Evolutionary conservation across 2,329 filamentous ascomycete genomes (phyloP).

Genomic region (Endoconidiophora polonica): DNA sequence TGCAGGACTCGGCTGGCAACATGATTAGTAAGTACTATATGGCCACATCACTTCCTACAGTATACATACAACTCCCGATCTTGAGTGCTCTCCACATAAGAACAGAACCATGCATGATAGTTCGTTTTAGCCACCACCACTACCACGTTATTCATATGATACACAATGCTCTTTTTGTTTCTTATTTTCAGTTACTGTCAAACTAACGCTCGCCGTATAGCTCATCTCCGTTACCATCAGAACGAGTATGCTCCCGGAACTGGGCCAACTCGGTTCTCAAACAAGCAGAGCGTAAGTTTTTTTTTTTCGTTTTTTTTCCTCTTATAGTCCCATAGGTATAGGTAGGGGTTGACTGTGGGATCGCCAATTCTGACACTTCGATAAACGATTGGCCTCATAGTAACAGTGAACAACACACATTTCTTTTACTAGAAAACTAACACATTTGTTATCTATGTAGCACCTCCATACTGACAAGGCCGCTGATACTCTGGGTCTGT

Average conservation of each 20-base stretch:
- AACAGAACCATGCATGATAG: neutral
- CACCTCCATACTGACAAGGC: slow-evolving; percentile 31
- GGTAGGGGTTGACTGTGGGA: too few species aligned
- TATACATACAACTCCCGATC: neutral
- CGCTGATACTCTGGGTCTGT: slow-evolving; percentile 30
- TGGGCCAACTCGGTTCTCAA: slow-evolving; percentile 33
- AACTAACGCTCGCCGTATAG: slow-evolving; percentile 13
- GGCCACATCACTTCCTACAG: neutral
- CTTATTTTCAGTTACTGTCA: too few species aligned
- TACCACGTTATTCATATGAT: too few species aligned
- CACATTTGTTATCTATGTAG: neutral
- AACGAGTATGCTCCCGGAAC: slow-evolving; percentile 26
- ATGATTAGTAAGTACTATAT: slow-evolving; percentile 26
- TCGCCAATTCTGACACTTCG: too few species aligned
- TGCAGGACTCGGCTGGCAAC: slow-evolving; percentile 31
- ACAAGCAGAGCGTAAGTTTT: slow-evolving; percentile 24
- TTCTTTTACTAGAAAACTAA: neutral
- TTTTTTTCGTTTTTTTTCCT: neutral
- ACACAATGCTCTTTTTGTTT: too few species aligned
- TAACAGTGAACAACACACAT: neutral
- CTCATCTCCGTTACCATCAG: slow-evolving; percentile 26
- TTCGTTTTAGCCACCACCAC: too few species aligned
- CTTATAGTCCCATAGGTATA: too few species aligned
- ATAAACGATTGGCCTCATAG: too few species aligned
- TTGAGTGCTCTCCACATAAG: neutral